Percentiles rank a stretch among this genome's conserved stretches.
phyloP scores from a whole-genome alignment of 768 basidiomycete genomes.

The Tulasnella sp. region DNA sequence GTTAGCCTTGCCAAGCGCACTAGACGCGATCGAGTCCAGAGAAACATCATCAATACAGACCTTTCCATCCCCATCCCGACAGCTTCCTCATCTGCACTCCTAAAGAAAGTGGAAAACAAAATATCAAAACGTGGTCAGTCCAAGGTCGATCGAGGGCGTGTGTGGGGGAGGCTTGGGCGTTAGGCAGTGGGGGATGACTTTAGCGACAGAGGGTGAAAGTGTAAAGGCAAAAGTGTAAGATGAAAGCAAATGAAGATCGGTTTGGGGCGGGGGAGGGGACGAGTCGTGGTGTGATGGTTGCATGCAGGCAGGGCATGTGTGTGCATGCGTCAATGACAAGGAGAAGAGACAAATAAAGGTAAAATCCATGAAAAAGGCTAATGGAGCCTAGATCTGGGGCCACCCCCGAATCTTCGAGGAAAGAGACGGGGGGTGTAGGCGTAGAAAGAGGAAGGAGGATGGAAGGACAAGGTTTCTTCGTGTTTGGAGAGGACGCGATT shows the following conservation, averaged over 20 bases:
- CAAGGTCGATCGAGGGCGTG: neutral
- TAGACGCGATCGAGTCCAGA: neutral
- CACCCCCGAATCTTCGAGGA: neutral
- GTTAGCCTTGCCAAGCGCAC: neutral
- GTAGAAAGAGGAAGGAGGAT: neutral
- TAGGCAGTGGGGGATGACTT: neutral
- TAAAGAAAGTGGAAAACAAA: neutral
- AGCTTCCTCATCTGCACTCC: slow-evolving; percentile 13
- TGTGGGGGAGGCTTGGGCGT: neutral
- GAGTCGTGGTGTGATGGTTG: too few species aligned
- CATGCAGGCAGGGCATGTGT: neutral
- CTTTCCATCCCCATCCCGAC: slow-evolving; percentile 14
- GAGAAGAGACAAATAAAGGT: neutral
- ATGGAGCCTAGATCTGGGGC: neutral
- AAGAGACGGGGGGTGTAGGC: neutral
- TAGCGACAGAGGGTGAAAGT: neutral
- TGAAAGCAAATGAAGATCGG: neutral
- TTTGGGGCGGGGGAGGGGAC: neutral
- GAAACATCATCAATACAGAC: too few species aligned
- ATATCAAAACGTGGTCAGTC: neutral
- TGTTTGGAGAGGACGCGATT: neutral
- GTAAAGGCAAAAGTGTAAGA: neutral
- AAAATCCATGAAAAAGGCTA: neutral
- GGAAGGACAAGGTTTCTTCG: neutral
- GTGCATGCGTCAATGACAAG: neutral